Evolutionary conservation across 371 early-diverging fungal genomes (phyloP).

Genomic region (Lichtheimia hyalospora): DNA sequence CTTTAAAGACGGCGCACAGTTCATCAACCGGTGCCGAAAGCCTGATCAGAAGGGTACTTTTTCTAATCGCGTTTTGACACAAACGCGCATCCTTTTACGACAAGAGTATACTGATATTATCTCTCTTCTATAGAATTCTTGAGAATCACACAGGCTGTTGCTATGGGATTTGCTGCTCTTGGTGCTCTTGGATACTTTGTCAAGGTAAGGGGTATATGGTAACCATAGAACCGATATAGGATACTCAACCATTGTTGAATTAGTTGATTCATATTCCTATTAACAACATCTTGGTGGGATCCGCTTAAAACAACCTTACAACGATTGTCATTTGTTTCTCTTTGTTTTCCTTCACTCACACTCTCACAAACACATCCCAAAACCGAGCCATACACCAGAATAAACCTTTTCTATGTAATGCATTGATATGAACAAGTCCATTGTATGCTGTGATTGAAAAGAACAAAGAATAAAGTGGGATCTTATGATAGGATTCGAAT

Average conservation of each 20-base stretch:
- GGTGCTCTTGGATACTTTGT: constrained; percentile 98
- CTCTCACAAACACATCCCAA: too few relatives aligned
- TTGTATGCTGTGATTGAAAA: too few relatives aligned
- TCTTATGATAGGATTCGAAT: too few relatives aligned
- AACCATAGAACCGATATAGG: not conserved
- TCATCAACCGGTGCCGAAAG: constrained; percentile 95
- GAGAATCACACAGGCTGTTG: constrained; percentile 91
- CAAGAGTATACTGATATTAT: too few relatives aligned
- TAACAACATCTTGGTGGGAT: constrained; percentile 97
- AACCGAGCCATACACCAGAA: too few relatives aligned
- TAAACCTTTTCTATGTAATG: too few relatives aligned
- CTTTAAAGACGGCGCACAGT: constrained; percentile 85
- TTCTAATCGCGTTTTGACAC: too few relatives aligned
- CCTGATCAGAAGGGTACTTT: constrained; percentile 88
- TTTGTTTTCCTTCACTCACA: too few relatives aligned
- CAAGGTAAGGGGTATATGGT: constrained; percentile 62
- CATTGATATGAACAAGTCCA: too few relatives aligned
- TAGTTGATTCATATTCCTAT: constrained; percentile 97
- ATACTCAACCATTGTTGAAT: not conserved
- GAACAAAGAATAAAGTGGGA: too few relatives aligned
- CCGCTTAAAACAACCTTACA: constrained; percentile 41
- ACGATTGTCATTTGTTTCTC: not conserved
- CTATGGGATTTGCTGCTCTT: constrained; percentile 96
- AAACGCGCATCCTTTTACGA: too few relatives aligned
- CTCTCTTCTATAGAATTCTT: constrained; percentile 74